Conservation (phyloP, 768 basidiomycete species). For the Tulasnella sp. region DNA sequence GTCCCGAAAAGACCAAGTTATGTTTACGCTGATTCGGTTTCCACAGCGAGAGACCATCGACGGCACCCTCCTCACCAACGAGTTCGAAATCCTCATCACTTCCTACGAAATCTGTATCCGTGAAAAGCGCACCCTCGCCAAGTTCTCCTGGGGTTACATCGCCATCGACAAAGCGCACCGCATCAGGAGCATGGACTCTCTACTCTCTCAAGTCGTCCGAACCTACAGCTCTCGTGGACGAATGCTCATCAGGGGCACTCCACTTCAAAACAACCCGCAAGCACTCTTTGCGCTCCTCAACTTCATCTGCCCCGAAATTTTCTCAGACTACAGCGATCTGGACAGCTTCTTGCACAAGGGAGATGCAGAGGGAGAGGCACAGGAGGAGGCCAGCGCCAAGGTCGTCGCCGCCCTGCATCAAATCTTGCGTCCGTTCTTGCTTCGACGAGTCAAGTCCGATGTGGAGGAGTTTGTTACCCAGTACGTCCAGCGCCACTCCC, state of each 20-base stretch:
- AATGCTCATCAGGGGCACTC: constrained; percentile 92
- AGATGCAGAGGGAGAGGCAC: constrained; percentile 44
- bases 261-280: constrained; percentile 92
- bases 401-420: constrained; percentile 97
- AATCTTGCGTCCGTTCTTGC: constrained; percentile 88
- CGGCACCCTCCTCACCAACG: constrained; percentile 72
- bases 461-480: constrained; percentile 90
- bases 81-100: constrained; percentile 92
- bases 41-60: not conserved
- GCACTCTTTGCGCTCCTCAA: constrained; percentile 88
- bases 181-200: constrained; percentile 97
- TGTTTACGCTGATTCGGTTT: not conserved
- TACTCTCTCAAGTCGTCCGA: constrained; percentile 89
- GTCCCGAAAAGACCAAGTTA: not conserved
- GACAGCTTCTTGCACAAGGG: constrained; percentile 93
- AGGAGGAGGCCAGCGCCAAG: constrained; percentile 81
- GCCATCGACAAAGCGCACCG: constrained; percentile 98
- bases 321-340: constrained; percentile 82
- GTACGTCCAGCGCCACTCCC: constrained; percentile 35
- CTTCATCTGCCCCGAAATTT: constrained; percentile 96
- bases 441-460: constrained; percentile 90
- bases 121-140: constrained; percentile 85
- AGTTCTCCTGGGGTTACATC: constrained; percentile 96
- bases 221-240: constrained; percentile 82
- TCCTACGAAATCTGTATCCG: constrained; percentile 96